Percentiles rank a stretch among this genome's conserved stretches.
Evolutionary conservation across 164 flowering plant species (phyloP).

Genomic region (Akebia trifoliata): DNA sequence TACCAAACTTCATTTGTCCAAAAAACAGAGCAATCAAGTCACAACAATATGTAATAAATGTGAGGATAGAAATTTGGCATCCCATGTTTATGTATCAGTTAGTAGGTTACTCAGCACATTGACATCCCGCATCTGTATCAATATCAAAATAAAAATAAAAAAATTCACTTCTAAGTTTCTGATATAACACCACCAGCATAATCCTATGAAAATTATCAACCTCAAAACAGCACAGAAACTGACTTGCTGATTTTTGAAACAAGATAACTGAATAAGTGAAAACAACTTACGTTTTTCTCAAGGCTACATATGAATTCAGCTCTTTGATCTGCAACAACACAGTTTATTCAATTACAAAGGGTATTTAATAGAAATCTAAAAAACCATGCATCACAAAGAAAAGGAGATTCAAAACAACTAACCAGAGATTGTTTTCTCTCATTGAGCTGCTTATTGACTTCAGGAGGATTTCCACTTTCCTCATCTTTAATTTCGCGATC

Average conservation of each 20-base stretch:
- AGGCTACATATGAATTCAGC: conserved; percentile 85
- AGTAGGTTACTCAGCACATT: no score
- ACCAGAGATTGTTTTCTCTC: conserved; percentile 97
- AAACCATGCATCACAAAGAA: neutral
- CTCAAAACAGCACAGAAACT: no score
- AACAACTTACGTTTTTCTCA: conserved; percentile 89
- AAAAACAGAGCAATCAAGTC: neutral
- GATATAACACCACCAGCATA: no score
- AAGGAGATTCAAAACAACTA: conserved; percentile 12
- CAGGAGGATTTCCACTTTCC: conserved; percentile 70
- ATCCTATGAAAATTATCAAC: no score
- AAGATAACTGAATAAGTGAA: neutral
- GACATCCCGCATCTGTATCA: no score
- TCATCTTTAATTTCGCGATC: conserved; percentile 94
- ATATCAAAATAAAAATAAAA: no score
- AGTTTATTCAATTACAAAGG: conserved; percentile 9
- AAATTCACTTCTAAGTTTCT: no score
- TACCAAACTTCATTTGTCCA: neutral
- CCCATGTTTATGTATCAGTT: neutral
- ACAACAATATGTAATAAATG: neutral
- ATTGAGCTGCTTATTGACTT: conserved; percentile 79
- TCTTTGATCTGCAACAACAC: conserved; percentile 80
- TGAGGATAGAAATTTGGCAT: neutral
- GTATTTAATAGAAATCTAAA: no score
- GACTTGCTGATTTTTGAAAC: no score